Evolutionary conservation across 2,329 filamentous ascomycete genomes (phyloP).

Genomic region (Claviceps sorghi): DNA sequence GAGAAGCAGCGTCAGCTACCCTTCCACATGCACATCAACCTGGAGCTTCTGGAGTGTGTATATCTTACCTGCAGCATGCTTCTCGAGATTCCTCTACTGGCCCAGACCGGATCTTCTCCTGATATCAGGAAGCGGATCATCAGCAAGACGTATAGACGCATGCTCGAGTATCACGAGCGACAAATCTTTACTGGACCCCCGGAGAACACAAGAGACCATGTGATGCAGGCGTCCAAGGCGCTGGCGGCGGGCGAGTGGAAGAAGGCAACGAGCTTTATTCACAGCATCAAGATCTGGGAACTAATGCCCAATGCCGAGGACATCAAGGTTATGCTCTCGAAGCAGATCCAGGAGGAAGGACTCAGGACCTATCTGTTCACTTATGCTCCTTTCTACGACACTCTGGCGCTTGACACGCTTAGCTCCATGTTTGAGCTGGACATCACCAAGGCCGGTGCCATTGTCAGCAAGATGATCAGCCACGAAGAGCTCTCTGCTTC

Average conservation of each 20-base stretch:
- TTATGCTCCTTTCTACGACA: constrained; percentile 98
- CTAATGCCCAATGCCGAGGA: constrained; percentile 83
- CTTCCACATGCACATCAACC: constrained; percentile 99
- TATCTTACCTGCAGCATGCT: constrained; percentile 99
- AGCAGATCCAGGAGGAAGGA: constrained; percentile 97
- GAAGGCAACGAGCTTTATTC: constrained; percentile 84
- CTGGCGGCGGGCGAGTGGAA: constrained; percentile 97
- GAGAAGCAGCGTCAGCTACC: constrained; percentile 95
- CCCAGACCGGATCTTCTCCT: constrained; percentile 89
- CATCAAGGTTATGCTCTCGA: constrained; percentile 94
- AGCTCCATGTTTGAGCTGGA: constrained; percentile 92
- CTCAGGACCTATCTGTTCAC: constrained; percentile 98
- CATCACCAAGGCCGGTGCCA: constrained; percentile 77
- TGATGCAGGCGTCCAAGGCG: constrained; percentile 97
- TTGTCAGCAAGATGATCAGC: constrained; percentile 98
- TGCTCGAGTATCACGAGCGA: constrained; percentile 98
- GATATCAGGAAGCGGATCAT: constrained; percentile 96
- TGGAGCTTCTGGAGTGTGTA: constrained; percentile 93
- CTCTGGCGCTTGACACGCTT: constrained; percentile 71
- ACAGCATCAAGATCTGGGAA: constrained; percentile 99
- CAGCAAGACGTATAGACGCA: constrained; percentile 97
- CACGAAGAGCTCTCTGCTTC: constrained; percentile 95
- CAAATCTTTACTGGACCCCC: constrained; percentile 98
- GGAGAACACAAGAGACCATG: constrained; percentile 96
- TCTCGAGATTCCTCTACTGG: constrained; percentile 90